phyloP scores from a whole-genome alignment of 768 basidiomycete species.

The Termitomyces sp. region DNA sequence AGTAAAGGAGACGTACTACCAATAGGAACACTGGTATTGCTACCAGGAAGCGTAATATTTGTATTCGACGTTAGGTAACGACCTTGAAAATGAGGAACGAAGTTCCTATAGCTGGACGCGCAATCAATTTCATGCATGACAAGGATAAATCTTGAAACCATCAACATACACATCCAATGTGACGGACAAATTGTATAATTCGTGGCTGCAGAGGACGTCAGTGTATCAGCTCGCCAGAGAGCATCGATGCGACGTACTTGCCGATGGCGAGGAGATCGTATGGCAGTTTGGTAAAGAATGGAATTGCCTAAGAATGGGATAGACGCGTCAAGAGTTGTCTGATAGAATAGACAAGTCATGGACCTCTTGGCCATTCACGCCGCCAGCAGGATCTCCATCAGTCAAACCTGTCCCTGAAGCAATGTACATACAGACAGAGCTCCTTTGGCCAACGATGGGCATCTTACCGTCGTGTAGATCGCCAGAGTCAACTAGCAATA shows the following conservation, averaged over 20 bases:
- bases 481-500: neutral
- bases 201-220: constrained; percentile 46
- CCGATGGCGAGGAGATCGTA: constrained; percentile 85
- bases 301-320: constrained; percentile 47
- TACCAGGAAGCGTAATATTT: constrained; percentile 68
- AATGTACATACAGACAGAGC: neutral
- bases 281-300: constrained; percentile 65
- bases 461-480: constrained; percentile 44
- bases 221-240: too few relatives aligned
- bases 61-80: constrained; percentile 79
- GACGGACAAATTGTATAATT: constrained; percentile 69
- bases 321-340: neutral
- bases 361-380: constrained; percentile 70
- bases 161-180: constrained; percentile 56
- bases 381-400: constrained; percentile 68
- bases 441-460: neutral
- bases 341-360: neutral
- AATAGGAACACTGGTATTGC: constrained; percentile 29
- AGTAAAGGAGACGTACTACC: constrained; percentile 25
- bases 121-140: neutral
- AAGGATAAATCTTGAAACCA: neutral
- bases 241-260: constrained; percentile 45
- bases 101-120: constrained; percentile 49
- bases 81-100: constrained; percentile 57
- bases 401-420: constrained; percentile 63